phyloP scores from a whole-genome alignment of 2,329 filamentous ascomycete species.

The Xylariaceae sp. region DNA sequence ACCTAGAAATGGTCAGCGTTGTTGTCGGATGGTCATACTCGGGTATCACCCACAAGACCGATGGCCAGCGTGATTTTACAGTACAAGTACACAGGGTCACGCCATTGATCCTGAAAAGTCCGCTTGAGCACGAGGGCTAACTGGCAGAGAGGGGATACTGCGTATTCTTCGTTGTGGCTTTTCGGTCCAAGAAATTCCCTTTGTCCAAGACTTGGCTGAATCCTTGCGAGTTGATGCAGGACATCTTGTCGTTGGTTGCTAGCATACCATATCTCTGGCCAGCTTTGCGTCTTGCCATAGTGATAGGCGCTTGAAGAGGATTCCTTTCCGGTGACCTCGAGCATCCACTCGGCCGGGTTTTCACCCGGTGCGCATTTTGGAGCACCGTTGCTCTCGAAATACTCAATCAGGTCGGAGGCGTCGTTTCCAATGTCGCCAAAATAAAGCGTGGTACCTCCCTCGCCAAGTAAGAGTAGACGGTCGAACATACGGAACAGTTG shows the following conservation, averaged over 20 bases:
- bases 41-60: slow-evolving; percentile 8
- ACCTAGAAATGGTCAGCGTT: slow-evolving; percentile 28
- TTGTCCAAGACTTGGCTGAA: neutral
- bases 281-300: slow-evolving; percentile 40
- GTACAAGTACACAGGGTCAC: slow-evolving; percentile 13
- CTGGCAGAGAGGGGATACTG: neutral
- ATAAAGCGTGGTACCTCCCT: slow-evolving; percentile 49
- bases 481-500: slow-evolving; percentile 86
- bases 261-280: slow-evolving; percentile 48
- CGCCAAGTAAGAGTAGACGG: slow-evolving; percentile 67
- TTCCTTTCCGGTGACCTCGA: slow-evolving; percentile 45
- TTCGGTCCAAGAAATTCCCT: neutral
- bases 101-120: slow-evolving; percentile 15
- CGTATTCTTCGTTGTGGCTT: slow-evolving; percentile 39
- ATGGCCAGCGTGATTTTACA: slow-evolving; percentile 13
- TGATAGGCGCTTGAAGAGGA: neutral
- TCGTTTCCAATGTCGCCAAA: slow-evolving; percentile 69
- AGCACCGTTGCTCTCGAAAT: slow-evolving; percentile 67
- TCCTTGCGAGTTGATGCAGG: neutral
- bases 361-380: slow-evolving; percentile 55
- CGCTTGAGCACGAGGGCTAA: slow-evolving; percentile 3
- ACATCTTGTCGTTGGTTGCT: slow-evolving; percentile 17
- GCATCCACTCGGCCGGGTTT: slow-evolving; percentile 79
- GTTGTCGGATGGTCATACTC: neutral
- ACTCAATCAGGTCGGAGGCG: slow-evolving; percentile 57